Base-by-base conservation (phyloP, 2,329 filamentous ascomycete species). In the Lecanicillium sp. region DNA sequence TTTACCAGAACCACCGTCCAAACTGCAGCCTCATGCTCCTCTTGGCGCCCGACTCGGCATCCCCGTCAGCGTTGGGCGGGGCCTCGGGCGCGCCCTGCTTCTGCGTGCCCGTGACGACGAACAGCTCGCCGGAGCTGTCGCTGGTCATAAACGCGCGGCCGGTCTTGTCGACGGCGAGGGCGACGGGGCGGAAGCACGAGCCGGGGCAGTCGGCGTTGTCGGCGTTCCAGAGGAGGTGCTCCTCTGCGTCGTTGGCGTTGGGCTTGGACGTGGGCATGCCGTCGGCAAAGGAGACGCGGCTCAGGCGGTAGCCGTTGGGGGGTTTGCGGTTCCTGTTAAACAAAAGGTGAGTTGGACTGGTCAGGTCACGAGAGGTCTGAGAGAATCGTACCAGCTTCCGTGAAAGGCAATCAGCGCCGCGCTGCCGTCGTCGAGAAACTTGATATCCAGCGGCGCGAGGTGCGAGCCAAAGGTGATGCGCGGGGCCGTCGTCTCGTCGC, bases 371-470 rank as follows among this genome's bases (percentile, higher is more conserved):
- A 18, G 11, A 14, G 12, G 5, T 14, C 41, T n/a, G 17, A 27
- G 5, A 30, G 33, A 8, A 14, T 45, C 51, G 37, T 31, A 56
- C 56, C 78, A 82, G 54, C 71, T 78, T 10, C 79, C 79, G 51
- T 81, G 78, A 53, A 82, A 79, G 1, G 75, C 63, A 18, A 84
- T 62, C 58, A 71, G 81, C 3, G 75, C 77, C 4, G 66, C 68
- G 11, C 66, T 71, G 11, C 70, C 70, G 31, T 66, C 57, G 3
- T 61, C 54, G 44, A 72, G 71, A 59, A 84, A 84, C 43, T 74
- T 72, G 45, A 83, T 71, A 47, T 82, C 79, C 4, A 84, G 60
- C 1, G 80, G 81, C 1, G 80, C 79, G 55, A 70, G 77, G 49
- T 84, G 79, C 3, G 78, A 44, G 13, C 42, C 43, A 41, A 56